phyloP scores from a whole-genome alignment of 2,329 filamentous ascomycete genomes.

The Colletotrichum liaoningense region DNA sequence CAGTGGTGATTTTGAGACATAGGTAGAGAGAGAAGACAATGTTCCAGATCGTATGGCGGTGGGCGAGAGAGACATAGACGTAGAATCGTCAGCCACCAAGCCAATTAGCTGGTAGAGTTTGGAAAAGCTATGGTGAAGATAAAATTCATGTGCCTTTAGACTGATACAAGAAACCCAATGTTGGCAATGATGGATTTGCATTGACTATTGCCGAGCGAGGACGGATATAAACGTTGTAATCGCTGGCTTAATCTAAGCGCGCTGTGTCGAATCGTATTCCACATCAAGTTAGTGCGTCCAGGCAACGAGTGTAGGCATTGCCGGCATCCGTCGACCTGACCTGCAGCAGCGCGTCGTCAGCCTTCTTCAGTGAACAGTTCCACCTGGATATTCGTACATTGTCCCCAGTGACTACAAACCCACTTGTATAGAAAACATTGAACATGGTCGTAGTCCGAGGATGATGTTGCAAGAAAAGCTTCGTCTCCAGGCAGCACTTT shows the following conservation, averaged over 20 bases:
- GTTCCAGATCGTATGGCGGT: background rate
- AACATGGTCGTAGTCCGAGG: background rate
- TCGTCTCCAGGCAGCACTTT: constrained; percentile 2
- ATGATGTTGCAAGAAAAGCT: background rate
- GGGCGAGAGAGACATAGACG: background rate
- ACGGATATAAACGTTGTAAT: background rate
- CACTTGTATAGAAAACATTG: background rate
- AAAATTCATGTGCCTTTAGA: background rate
- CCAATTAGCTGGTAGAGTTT: background rate
- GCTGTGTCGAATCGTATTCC: background rate
- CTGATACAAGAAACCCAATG: no score
- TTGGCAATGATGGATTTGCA: no score
- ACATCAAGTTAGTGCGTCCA: background rate
- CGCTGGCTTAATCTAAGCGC: background rate
- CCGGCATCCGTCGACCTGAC: no score
- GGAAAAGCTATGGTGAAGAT: no score
- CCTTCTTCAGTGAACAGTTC: background rate
- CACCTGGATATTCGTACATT: background rate
- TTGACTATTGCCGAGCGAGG: background rate
- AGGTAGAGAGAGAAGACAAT: no score
- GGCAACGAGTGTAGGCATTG: background rate
- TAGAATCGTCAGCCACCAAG: no score
- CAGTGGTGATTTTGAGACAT: background rate
- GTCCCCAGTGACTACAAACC: background rate
- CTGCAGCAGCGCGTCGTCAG: background rate